A percentile compares a stretch with the other conserved stretches of the same genome.
phyloP scores from a whole-genome alignment of 352 stramenopile species.

The Pythium sp. region DNA sequence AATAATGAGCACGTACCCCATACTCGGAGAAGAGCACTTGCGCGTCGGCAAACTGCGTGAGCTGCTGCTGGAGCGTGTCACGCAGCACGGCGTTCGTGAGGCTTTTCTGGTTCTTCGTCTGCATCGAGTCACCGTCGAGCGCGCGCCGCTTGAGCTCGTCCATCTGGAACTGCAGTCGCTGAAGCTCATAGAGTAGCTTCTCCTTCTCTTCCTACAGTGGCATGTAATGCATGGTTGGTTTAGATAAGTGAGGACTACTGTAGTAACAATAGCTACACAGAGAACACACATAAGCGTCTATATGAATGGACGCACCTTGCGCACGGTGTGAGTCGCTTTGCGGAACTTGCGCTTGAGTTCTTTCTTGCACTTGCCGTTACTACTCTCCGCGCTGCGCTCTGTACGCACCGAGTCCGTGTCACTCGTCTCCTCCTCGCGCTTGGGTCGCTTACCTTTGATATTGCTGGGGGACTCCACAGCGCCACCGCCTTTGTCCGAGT shows the following conservation, averaged over 20 bases:
- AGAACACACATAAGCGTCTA: background rate
- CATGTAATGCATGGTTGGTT: too few relatives aligned
- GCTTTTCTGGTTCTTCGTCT: constrained; percentile 15
- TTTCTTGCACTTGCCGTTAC: background rate
- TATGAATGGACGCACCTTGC: constrained; percentile 3
- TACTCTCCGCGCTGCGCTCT: background rate
- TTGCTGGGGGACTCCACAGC: too few relatives aligned
- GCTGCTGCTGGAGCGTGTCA: constrained; percentile 26
- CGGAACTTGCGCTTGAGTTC: constrained; percentile 15
- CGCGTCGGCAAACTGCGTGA: constrained; percentile 25
- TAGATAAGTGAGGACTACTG: too few relatives aligned
- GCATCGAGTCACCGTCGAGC: constrained; percentile 8
- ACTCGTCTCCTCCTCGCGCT: background rate
- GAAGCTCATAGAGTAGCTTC: constrained; percentile 25
- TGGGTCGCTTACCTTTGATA: background rate
- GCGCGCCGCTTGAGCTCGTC: constrained; percentile 33
- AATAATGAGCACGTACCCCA: constrained; percentile 10
- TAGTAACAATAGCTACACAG: too few relatives aligned
- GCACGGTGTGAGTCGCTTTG: constrained; percentile 19
- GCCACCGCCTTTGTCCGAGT: too few relatives aligned
- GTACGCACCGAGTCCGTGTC: constrained; percentile 11
- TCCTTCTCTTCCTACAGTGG: constrained; percentile 34
- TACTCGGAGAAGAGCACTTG: constrained; percentile 33
- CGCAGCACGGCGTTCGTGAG: constrained; percentile 20
- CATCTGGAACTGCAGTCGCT: constrained; percentile 31